Evolutionary conservation across 164 flowering plant species (phyloP).

Genomic region (Nymphaea colorata): DNA sequence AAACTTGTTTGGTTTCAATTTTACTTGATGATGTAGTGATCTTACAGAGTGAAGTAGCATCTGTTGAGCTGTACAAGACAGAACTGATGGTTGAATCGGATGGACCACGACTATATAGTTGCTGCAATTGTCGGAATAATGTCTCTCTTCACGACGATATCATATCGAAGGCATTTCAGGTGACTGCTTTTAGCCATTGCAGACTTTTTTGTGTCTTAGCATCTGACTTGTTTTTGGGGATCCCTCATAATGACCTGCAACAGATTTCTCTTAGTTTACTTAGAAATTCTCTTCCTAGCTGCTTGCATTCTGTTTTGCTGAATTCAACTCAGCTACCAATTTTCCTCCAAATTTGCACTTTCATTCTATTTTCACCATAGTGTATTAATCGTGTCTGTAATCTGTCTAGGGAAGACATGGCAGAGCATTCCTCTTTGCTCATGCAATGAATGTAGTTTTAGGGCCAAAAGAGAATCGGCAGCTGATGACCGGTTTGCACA

Average conservation of each 20-base stretch:
- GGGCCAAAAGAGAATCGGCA: conserved; percentile 46
- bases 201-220: too few species aligned
- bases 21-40: neutral
- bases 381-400: neutral
- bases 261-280: neutral
- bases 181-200: conserved; percentile 3
- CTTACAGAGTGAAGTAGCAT: neutral
- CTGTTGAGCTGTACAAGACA: neutral
- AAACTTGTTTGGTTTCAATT: too few species aligned
- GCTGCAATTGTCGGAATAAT: conserved; percentile 61
- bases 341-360: neutral
- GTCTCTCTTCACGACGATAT: conserved; percentile 67
- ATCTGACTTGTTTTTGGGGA: neutral
- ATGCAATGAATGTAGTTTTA: conserved; percentile 35
- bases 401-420: conserved; percentile 28
- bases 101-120: conserved; percentile 60
- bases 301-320: too few species aligned
- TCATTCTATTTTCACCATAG: neutral
- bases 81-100: conserved; percentile 40
- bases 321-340: too few species aligned
- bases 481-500: conserved; percentile 48
- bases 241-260: neutral
- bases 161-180: conserved; percentile 72
- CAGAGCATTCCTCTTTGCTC: conserved; percentile 45
- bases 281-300: neutral